Base-by-base conservation (phyloP, 768 basidiomycete genomes). In the Trametes sanguinea region DNA sequence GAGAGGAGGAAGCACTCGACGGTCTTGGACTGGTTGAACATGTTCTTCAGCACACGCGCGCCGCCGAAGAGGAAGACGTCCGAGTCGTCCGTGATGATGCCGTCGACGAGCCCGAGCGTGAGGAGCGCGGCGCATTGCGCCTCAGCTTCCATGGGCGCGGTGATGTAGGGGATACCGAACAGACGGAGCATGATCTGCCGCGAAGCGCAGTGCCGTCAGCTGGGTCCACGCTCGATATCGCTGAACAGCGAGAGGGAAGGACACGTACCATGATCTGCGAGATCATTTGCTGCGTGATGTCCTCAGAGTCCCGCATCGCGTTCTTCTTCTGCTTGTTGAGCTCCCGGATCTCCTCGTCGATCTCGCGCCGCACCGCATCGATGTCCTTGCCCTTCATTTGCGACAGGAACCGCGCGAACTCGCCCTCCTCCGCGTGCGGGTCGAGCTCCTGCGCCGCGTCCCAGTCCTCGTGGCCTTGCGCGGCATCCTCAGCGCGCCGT, bases 1-100 rank as follows among this genome's bases (percentile, higher is more conserved):
- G 85, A 75, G 2, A 86, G 77, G 39, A 97, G 78, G 80, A 97
- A 99, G 71, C 94, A 95, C 75, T 99, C 97, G 57, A 98, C 97
- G 3, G 95, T 98, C 80, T 98, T 98, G 51, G 92, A 91, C 75
- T 98, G 96, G 73, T 98, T 98, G 79, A 99, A 99, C 91, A 99
- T 96, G 73, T 99, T 98, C 77, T 96, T 97, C 83, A 91, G 97
- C 17, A 98, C 93, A n/a, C 94, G 88, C 66, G 84, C 76, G 27
- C 94, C 96, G 35, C 97, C 97, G 67, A 99, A 99, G 51, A 99
- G 87, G 76, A 99, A 99, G 51, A 98, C 95, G 71, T 99, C 97
- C 4, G 94, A 97, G 74, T 99, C 97, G 73, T 99, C 97, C 0
- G 97, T 99, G 72, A 99, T 98, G 57, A 99, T 90, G 0, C 97